Percentiles rank a stretch among this genome's conserved stretches.
Conservation (phyloP, 2,329 filamentous ascomycete genomes). For the Alternaria infectoria region DNA sequence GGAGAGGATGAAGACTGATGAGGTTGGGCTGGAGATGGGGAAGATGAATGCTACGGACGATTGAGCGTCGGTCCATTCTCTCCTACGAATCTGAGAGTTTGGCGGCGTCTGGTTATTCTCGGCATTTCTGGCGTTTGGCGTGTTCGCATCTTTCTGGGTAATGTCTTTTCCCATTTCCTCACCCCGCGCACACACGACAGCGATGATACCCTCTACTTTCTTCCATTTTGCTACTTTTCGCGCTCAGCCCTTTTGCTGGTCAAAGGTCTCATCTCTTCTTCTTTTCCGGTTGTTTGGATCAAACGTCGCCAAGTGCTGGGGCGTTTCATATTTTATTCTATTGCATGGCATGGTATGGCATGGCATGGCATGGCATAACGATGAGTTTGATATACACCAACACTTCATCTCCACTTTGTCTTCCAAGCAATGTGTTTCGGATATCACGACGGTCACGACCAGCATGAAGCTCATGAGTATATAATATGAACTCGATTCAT, state of each 20-base stretch:
- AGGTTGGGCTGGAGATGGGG: conserved; percentile 37
- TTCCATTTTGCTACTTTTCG: neutral
- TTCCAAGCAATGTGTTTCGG: too few relatives aligned
- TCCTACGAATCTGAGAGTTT: too few relatives aligned
- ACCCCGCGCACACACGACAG: neutral
- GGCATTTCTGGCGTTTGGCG: neutral
- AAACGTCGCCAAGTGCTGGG: conserved; percentile 18
- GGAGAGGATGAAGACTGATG: conserved; percentile 35
- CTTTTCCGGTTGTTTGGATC: neutral
- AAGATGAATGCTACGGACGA: conserved; percentile 29
- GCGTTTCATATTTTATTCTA: neutral
- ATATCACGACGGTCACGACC: too few relatives aligned
- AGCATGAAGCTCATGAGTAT: too few relatives aligned
- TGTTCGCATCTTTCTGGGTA: neutral
- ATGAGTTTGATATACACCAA: neutral
- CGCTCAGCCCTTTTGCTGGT: neutral
- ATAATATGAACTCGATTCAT: neutral
- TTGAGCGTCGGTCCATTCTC: neutral
- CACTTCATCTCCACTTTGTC: neutral
- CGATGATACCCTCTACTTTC: neutral
- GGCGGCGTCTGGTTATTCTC: neutral
- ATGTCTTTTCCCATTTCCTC: neutral
- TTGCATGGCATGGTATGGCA: neutral
- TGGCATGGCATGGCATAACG: neutral
- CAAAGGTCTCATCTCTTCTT: neutral